phyloP scores from a whole-genome alignment of 805 yeast species.

The Monosporozyma aerobia region DNA sequence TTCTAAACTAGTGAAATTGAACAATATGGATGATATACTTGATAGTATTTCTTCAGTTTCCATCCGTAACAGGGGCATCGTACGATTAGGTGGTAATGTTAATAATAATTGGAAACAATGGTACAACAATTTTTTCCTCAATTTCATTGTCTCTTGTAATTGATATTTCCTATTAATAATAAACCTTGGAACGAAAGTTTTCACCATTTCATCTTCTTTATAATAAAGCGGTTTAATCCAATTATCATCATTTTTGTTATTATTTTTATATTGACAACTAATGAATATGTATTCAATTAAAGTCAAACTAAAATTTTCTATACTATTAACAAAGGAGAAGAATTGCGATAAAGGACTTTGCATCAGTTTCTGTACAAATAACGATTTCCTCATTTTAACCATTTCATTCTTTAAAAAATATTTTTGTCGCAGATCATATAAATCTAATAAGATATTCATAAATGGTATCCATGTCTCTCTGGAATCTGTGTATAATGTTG shows the following conservation, averaged over 20 bases:
- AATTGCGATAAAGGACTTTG: constrained; percentile 15
- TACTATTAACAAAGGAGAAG: neutral
- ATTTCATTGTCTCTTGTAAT: constrained; percentile 12
- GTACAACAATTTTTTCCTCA: constrained; percentile 16
- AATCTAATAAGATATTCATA: constrained; percentile 13
- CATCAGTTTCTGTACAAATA: constrained; percentile 10
- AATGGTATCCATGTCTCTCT: constrained; percentile 24
- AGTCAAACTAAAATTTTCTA: constrained; percentile 5
- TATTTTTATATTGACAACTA: constrained; percentile 5
- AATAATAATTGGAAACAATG: constrained; percentile 12
- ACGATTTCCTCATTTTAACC: neutral
- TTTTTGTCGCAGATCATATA: constrained; percentile 19
- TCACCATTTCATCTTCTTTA: constrained; percentile 13
- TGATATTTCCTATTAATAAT: constrained; percentile 9
- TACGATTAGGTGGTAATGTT: constrained; percentile 14
- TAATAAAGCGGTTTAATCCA: constrained; percentile 11
- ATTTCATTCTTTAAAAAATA: constrained; percentile 18
- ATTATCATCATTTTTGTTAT: neutral
- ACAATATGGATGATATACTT: constrained; percentile 9
- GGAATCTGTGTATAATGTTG: constrained; percentile 10
- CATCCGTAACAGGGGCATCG: constrained; percentile 9
- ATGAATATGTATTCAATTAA: constrained; percentile 14
- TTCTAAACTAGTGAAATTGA: constrained; percentile 9
- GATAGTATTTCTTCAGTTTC: constrained; percentile 9
- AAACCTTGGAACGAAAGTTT: constrained; percentile 11